These are phyloP conservation scores for Kernera saxatilis DNA, from an alignment of 345 rosid species.

Conservation along the genomic window DNA sequence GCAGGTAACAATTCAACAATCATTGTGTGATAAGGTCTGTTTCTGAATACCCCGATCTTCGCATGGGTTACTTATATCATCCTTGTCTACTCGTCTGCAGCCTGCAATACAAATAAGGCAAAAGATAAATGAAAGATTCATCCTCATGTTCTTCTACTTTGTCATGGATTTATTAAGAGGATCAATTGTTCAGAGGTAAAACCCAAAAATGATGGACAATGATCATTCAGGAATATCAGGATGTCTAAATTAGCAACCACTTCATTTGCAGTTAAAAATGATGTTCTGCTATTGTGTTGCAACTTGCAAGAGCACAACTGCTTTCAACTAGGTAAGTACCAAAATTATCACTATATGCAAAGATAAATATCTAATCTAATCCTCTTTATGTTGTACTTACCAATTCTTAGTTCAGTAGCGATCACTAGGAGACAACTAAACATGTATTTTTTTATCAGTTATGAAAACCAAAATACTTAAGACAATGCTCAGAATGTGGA, in stretches of 20 bases:
- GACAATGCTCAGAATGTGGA: neutral
- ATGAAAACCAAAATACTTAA: neutral
- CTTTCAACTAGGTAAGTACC: neutral
- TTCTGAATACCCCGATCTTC: neutral
- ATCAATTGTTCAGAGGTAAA: neutral
- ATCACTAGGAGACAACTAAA: neutral
- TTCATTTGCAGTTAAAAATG: neutral
- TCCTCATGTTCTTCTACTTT: neutral
- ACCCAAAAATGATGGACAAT: neutral
- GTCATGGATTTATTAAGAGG: neutral
- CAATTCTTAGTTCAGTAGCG: neutral
- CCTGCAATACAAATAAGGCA: conserved; percentile 4
- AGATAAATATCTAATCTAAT: neutral
- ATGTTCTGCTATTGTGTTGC: neutral
- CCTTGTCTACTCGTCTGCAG: neutral
- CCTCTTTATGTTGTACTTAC: neutral
- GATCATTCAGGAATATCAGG: neutral
- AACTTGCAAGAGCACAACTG: neutral
- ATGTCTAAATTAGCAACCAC: neutral
- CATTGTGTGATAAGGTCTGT: neutral
- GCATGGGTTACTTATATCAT: neutral
- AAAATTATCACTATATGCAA: neutral
- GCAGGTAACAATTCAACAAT: conserved; percentile 4
- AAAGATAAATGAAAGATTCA: neutral
- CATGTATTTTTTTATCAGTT: neutral